phyloP scores from a whole-genome alignment of 495 filamentous ascomycete species.

The Antarctomyces pellizariae region DNA sequence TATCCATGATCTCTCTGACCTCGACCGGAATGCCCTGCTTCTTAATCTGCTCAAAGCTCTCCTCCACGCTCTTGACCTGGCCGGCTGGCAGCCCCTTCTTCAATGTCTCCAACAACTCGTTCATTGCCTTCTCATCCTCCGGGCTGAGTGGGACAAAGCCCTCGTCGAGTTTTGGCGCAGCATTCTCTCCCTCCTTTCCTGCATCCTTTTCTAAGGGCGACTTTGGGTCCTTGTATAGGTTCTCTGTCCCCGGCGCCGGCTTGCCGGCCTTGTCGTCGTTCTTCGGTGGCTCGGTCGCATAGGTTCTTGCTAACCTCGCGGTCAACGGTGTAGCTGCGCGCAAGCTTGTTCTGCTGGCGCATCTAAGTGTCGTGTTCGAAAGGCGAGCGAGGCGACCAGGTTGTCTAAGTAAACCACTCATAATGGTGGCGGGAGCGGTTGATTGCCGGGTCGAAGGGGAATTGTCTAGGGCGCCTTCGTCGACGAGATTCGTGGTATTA shows the following conservation, averaged over 20 bases:
- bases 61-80: conserved; percentile 19
- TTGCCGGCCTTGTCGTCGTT: conserved; percentile 14
- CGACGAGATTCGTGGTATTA: too few species aligned
- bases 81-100: conserved; percentile 23
- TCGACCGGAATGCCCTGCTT: conserved; percentile 26
- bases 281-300: too few species aligned
- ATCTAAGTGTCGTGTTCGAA: too few species aligned
- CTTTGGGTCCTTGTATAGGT: conserved; percentile 19
- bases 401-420: too few species aligned
- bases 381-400: too few species aligned
- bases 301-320: too few species aligned
- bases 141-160: conserved; percentile 15
- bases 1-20: conserved; percentile 23
- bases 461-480: too few species aligned
- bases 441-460: too few species aligned
- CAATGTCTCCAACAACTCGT: conserved; percentile 18
- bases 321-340: too few species aligned
- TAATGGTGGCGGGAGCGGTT: too few species aligned
- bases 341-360: too few species aligned
- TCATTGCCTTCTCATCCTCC: conserved; percentile 19
- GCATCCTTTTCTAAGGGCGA: conserved; percentile 11
- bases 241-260: conserved; percentile 20
- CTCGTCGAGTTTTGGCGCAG: conserved; percentile 5
- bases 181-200: conserved; percentile 4
- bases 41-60: conserved; percentile 22